Evolutionary conservation across 164 flowering plant genomes (phyloP).

Genomic region (Cinnamomum micranthum): DNA sequence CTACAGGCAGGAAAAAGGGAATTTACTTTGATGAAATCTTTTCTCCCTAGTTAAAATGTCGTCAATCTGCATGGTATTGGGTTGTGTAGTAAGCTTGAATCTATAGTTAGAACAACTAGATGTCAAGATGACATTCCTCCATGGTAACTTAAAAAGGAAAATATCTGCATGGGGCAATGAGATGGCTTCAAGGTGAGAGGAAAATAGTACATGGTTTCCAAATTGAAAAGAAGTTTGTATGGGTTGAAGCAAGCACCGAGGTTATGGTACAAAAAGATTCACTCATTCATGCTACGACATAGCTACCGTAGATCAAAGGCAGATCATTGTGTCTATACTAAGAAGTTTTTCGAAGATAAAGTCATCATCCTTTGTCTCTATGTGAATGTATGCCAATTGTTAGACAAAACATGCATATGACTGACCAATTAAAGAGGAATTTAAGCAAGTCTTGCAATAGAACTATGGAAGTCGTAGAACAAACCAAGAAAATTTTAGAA

Average conservation of each 20-base stretch:
- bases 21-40: neutral
- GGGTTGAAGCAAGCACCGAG: neutral
- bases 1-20: neutral
- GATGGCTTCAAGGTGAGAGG: neutral
- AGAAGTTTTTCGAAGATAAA: neutral
- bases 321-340: neutral
- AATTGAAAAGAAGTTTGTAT: neutral
- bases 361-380: neutral
- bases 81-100: neutral
- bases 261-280: neutral
- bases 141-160: no score
- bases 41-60: neutral
- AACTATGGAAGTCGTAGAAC: neutral
- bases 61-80: neutral
- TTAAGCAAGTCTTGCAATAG: neutral
- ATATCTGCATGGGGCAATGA: neutral
- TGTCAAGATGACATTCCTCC: no score
- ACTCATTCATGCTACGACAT: neutral
- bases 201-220: neutral
- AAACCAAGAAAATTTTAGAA: neutral
- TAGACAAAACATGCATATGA: neutral
- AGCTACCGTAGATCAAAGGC: neutral
- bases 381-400: neutral
- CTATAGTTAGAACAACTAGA: neutral
- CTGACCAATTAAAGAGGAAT: neutral